Percentiles rank a stretch among this genome's conserved stretches.
Evolutionary conservation across 805 yeast species (phyloP).

Genomic region (Yamadazyma sp.): DNA sequence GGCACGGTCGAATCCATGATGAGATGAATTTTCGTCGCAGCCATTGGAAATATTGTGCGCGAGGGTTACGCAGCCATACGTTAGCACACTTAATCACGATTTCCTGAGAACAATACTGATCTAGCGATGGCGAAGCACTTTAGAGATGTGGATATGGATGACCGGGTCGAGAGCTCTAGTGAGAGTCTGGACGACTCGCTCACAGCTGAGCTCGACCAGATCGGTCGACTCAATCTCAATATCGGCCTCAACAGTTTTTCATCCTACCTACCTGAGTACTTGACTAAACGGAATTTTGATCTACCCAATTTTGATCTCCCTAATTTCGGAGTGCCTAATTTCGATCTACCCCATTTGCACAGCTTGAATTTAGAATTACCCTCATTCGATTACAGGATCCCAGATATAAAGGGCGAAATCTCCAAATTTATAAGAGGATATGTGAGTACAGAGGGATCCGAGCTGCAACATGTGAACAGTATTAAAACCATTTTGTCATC

Average conservation of each 20-base stretch:
- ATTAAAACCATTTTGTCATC: conserved; percentile 41
- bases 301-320: conserved; percentile 3
- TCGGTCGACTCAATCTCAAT: conserved; percentile 43
- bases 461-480: conserved; percentile 12
- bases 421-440: conserved; percentile 11
- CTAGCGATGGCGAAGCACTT: too few species aligned
- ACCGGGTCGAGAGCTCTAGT: not conserved
- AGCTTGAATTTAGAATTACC: conserved; percentile 6
- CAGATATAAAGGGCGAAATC: conserved; percentile 12
- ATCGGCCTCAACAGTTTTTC: conserved; percentile 7
- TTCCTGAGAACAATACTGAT: too few species aligned
- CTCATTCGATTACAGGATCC: conserved; percentile 9
- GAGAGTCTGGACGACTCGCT: conserved; percentile 37
- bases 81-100: too few species aligned
- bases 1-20: too few species aligned
- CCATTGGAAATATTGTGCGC: too few species aligned
- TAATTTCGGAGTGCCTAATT: not conserved
- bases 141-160: too few species aligned
- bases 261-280: conserved; percentile 12
- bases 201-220: conserved; percentile 49
- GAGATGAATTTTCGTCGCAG: too few species aligned
- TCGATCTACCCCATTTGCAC: conserved; percentile 6
- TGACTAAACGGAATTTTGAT: conserved; percentile 9
- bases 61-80: too few species aligned
- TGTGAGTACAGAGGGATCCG: conserved; percentile 21